These are phyloP conservation scores for Termitomyces bulborhizus DNA, from an alignment of 768 basidiomycete genomes.

Conservation along the genomic window DNA sequence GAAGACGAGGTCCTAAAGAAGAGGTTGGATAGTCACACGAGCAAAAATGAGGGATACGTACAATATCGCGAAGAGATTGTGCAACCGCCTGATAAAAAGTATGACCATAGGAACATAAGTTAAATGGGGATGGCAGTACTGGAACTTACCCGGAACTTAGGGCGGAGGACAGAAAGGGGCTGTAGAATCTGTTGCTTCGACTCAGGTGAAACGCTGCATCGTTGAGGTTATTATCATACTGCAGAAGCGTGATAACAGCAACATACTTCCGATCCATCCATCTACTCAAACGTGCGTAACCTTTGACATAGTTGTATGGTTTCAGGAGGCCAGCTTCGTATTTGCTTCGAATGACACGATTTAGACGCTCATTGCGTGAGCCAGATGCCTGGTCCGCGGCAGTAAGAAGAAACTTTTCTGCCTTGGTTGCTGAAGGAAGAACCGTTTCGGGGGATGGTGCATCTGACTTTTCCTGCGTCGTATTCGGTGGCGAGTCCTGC, in stretches of 20 bases:
- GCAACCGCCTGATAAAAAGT: constrained; percentile 54
- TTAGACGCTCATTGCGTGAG: constrained; percentile 83
- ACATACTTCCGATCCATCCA: constrained; percentile 94
- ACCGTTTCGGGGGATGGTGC: constrained; percentile 37
- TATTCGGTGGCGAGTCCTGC: neutral
- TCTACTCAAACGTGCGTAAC: constrained; percentile 82
- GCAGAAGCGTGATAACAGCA: neutral
- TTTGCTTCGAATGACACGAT: constrained; percentile 90
- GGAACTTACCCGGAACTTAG: constrained; percentile 70
- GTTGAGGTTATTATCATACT: neutral
- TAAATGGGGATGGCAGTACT: neutral
- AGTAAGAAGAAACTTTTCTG: constrained; percentile 85
- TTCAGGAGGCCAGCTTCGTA: constrained; percentile 94
- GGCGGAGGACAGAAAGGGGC: constrained; percentile 77
- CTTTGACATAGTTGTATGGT: constrained; percentile 96
- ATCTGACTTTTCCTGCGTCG: constrained; percentile 20
- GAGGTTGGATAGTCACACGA: neutral
- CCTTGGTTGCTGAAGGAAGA: constrained; percentile 69
- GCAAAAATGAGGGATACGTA: constrained; percentile 23
- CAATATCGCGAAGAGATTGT: constrained; percentile 78
- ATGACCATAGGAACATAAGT: neutral
- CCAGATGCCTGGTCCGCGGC: constrained; percentile 94
- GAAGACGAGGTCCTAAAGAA: constrained; percentile 78
- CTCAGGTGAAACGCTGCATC: constrained; percentile 73
- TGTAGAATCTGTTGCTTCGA: constrained; percentile 90